These are phyloP conservation scores for Teratosphaeria nubilosa DNA, from an alignment of 2,329 filamentous ascomycete species.

Conservation along the genomic window DNA sequence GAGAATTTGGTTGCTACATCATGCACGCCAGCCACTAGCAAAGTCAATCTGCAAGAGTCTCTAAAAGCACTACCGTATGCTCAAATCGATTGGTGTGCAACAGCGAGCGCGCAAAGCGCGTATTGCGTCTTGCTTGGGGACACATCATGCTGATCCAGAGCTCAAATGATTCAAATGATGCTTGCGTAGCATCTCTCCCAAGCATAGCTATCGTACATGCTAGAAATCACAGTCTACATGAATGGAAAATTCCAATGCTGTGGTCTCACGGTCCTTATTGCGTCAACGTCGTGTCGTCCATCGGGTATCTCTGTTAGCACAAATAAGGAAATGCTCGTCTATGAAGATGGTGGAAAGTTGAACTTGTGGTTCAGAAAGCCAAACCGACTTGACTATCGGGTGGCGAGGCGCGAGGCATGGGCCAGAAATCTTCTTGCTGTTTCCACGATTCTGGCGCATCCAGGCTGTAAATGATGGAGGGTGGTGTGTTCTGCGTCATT, in stretches of 20 bases:
- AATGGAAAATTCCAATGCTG: neutral
- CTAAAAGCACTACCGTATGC: neutral
- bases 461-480: constrained; percentile 1
- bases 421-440: constrained; percentile 2
- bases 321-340: neutral
- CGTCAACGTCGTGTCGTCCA: neutral
- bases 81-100: neutral
- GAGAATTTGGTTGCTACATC: neutral
- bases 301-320: constrained; percentile 1
- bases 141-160: neutral
- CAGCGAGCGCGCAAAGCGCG: neutral
- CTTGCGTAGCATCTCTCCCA: neutral
- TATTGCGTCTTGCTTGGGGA: neutral
- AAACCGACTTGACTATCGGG: constrained; percentile 7
- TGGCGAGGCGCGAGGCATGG: neutral
- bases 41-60: neutral
- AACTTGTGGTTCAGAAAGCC: neutral
- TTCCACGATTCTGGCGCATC: neutral
- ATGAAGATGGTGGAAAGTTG: neutral
- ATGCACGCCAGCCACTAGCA: neutral
- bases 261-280: neutral
- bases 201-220: neutral
- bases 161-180: neutral
- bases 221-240: neutral
- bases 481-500: constrained; percentile 1